Evolutionary conservation across 1,284 basidiomycete genomes (phyloP).

Genomic region (Ceratobasidium sp.): DNA sequence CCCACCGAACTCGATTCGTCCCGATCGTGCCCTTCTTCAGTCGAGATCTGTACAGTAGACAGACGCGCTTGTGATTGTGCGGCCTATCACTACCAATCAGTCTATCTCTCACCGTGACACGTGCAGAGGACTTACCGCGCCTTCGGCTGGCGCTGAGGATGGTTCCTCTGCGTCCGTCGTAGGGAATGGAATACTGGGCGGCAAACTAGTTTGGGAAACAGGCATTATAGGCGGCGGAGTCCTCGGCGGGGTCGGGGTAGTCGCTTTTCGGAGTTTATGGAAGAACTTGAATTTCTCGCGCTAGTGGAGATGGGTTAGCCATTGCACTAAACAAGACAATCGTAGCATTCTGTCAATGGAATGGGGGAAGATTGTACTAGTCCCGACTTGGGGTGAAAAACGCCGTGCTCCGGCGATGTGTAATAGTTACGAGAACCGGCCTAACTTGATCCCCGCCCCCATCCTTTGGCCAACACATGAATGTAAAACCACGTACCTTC

Average conservation of each 20-base stretch:
- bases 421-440: neutral
- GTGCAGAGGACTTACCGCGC: neutral
- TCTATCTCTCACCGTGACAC: neutral
- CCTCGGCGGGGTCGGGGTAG: constrained; percentile 15
- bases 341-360: too few species aligned
- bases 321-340: too few species aligned
- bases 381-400: too few species aligned
- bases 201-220: constrained; percentile 5
- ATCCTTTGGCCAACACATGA: too few species aligned
- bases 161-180: constrained; percentile 12
- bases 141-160: neutral
- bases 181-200: constrained; percentile 5
- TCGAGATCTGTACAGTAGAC: constrained; percentile 39
- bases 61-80: constrained; percentile 28
- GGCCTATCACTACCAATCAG: constrained; percentile 4
- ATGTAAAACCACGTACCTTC: constrained; percentile 51
- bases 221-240: constrained; percentile 23
- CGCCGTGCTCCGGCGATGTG: too few species aligned
- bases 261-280: constrained; percentile 47
- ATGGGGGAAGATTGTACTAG: too few species aligned
- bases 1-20: constrained; percentile 30
- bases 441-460: neutral
- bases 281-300: constrained; percentile 73
- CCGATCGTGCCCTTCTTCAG: constrained; percentile 34
- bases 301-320: constrained; percentile 45